Base-by-base conservation (phyloP, 1,139 yeast genomes). In the Pneumocystis carinii region DNA sequence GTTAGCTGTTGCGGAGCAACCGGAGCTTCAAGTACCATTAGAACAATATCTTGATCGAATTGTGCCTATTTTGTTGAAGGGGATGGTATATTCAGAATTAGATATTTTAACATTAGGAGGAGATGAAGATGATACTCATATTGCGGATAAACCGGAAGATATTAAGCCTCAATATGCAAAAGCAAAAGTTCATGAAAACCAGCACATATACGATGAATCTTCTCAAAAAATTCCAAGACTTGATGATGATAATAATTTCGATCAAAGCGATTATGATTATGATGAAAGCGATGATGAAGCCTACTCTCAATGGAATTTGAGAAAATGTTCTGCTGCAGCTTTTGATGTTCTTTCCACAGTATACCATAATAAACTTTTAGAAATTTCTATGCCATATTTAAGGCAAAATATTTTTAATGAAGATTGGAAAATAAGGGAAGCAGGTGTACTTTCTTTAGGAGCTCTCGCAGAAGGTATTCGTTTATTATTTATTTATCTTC, bases 261-360 rank as follows among this genome's bases (percentile, higher is more conserved):
- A 79, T 38, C 82, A 78, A 29, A 81, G 78, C 48, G 82, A 79
- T 37, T 82, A 79, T 5, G 86, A 82, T 15, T 87, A 83, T 59
- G 90, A 84, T 39, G 85, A 79, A 36, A 90, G 84, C 60, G 83
- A 80, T 62, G 87, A 80, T 66, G 79, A 76, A 63, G 83, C 80
- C 48, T 76, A 83, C 58, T 83, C 83, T 61, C 90, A 85, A 69
- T 92, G 98, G 98, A 89, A 86, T 70, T 76, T 92, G 66, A 81
- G 98, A 72, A 92, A 90, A 74, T 90, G 97, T 73, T 81, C 96
- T 3, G 97, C 97, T 5, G 95, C 97, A 2, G 86, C 97, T 0
- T 78, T 92, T 61, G 98, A 92, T 73, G 81, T 85, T 1, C 77
- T 92, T 66, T 86, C 97, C 0, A 78, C 84, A 36, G 78, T 79